Evolutionary conservation across 2,329 filamentous ascomycete species (phyloP), one percentile per base, ranked within the genome.

Genomic region (Ceratocystis papillata): DNA sequence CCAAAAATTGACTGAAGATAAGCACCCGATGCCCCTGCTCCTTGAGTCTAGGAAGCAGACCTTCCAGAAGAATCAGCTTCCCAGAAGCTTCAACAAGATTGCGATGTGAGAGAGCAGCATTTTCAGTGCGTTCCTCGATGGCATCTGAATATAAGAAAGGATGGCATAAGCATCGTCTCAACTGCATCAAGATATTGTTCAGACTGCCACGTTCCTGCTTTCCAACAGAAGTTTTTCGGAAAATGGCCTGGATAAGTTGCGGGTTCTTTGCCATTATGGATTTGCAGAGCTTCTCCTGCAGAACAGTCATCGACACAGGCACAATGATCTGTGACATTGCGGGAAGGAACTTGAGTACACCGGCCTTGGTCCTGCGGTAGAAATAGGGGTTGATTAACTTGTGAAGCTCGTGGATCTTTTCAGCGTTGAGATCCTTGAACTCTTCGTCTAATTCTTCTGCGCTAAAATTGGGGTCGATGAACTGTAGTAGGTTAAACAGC

Each of bases 401-500:
- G 71, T 97, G 94, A 0, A 99, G 79, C 73, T 89, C 81, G 0
- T 83, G 82, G 10, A 97, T 81, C 67, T 92, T 96, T 33, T 95
- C 88, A 62, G 88, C 86, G 7, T 89, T 91, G 62, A 97, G 79
- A n/a, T 88, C 84, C 4, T 79, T 79, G 72, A 90, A 97, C 71
- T 90, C 78, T 66, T 83, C 79, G 71, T 97, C 93, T 1, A 97
- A 78, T 22, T 81, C 76, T 44, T 83, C 83, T 0, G 94, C 92
- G 70, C 91, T 82, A 60, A 80, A 77, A 0, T 77, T 79, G 5
- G 85, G 81, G 72, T 99, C 91, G 55, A 96, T 82, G 74, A 99
- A 99, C 70, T 97, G 93, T 3, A 99, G 77, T n/a, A 99, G 80
- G 72, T 96, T 99, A 78, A 97, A 97, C 0, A 99, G 79, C 74